A percentile compares a stretch with the other conserved stretches of the same genome.
Conservation (phyloP, 2,329 filamentous ascomycete genomes). For the Verticillium nonalfalfae region DNA sequence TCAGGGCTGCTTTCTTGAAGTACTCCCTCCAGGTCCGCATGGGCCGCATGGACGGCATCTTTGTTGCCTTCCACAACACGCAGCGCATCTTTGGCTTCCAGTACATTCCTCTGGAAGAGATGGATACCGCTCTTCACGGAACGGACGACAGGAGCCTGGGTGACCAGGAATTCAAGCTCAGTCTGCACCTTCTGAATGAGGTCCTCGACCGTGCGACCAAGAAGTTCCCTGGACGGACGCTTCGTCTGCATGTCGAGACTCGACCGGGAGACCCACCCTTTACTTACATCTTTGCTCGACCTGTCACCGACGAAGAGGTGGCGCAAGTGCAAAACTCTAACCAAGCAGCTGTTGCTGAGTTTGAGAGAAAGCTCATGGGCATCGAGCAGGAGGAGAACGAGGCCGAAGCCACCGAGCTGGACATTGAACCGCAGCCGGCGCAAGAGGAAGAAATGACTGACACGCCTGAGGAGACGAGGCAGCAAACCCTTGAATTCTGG, state of each 20-base stretch:
- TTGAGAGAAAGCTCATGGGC: constrained; percentile 58
- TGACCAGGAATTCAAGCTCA: constrained; percentile 79
- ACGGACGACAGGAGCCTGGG: constrained; percentile 60
- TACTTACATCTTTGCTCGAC: constrained; percentile 89
- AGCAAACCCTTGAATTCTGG: constrained; percentile 36
- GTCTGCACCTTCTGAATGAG: constrained; percentile 72
- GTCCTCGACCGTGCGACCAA: constrained; percentile 68
- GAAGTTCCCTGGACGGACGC: constrained; percentile 67
- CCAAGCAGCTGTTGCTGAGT: constrained; percentile 58
- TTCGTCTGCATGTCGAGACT: constrained; percentile 80
- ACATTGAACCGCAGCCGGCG: constrained; percentile 4
- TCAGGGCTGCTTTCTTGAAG: constrained; percentile 87
- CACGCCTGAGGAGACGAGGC: constrained; percentile 10
- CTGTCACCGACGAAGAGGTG: constrained; percentile 68
- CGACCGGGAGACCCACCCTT: constrained; percentile 52
- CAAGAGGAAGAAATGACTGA: constrained; percentile 10
- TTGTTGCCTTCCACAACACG: constrained; percentile 93
- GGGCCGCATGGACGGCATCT: constrained; percentile 98
- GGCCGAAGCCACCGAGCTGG: constrained; percentile 10
- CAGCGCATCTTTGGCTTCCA: constrained; percentile 96
- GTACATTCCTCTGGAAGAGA: constrained; percentile 79
- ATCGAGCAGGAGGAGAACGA: constrained; percentile 26
- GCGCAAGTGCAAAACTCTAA: constrained; percentile 64
- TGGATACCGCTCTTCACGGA: constrained; percentile 88
- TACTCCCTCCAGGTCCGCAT: constrained; percentile 96